Percentiles rank a stretch among this genome's conserved stretches.
Evolutionary conservation across 805 yeast genomes (phyloP).

Genomic region (Saturnispora mendoncae): DNA sequence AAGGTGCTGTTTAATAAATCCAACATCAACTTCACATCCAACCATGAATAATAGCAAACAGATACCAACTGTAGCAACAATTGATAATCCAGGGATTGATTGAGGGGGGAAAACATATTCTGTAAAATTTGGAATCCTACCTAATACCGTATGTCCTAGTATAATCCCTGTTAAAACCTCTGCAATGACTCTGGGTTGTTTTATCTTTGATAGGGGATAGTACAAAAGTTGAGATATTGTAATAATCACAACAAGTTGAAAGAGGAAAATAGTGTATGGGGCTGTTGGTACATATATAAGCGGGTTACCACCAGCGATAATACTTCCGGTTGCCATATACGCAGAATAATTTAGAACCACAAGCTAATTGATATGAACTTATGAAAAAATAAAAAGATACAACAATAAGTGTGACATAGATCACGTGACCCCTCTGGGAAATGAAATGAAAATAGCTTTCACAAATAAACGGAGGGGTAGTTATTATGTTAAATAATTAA

Average conservation of each 20-base stretch:
- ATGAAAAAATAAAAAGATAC: too few relatives aligned
- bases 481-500: too few relatives aligned
- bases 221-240: constrained; percentile 51
- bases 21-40: constrained; percentile 70
- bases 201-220: constrained; percentile 48
- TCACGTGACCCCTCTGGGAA: too few relatives aligned
- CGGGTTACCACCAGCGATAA: constrained; percentile 66
- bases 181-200: constrained; percentile 75
- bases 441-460: too few relatives aligned
- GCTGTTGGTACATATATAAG: constrained; percentile 45
- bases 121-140: constrained; percentile 62
- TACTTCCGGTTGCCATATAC: constrained; percentile 32
- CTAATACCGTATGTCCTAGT: constrained; percentile 69
- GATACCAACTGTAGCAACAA: constrained; percentile 68
- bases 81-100: constrained; percentile 54
- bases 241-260: constrained; percentile 59
- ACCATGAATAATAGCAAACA: constrained; percentile 66
- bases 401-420: too few relatives aligned
- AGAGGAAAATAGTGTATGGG: constrained; percentile 61
- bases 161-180: constrained; percentile 73
- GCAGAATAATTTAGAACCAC: too few relatives aligned
- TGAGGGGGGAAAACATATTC: constrained; percentile 52
- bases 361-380: too few relatives aligned
- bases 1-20: constrained; percentile 51
- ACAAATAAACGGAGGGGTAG: too few relatives aligned